Base-by-base conservation (phyloP, 2,329 filamentous ascomycete genomes). In the Aspergillus brunneoviolaceus region DNA sequence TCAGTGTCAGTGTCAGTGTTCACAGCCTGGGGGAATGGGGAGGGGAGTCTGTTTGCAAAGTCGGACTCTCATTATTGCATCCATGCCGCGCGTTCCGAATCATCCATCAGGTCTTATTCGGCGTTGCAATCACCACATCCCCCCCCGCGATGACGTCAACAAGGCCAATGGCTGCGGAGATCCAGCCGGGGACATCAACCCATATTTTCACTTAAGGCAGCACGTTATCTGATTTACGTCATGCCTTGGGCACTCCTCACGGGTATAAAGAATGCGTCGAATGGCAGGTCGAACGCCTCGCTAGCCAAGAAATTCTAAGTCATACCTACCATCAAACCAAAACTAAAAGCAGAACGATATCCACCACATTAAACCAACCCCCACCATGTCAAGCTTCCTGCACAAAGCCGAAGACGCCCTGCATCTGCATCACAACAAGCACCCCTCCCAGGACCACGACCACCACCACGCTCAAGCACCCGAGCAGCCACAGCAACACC, bases 51-150 rank as follows among this genome's bases (percentile, higher is more conserved):
- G 7, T 9, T 27, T 27, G 7, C 27, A 7, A n/a, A n/a, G 27
- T 27, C 27, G 27, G 27, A 27, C 27, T 27, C 27, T 9, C 2
- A 9, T 7, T 29, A 9, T 7, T 29, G 27, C 27, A 7, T 16
- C 69, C 19, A 12, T 39, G 50, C 50, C 50, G 50, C 29, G 50
- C 50, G 50, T 52, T 52, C 50, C 50, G 50, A 39, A 2, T 33
- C 50, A n/a, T 19, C 29, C 33, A 45, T 7, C 16, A 16, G 31
- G 10, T 16, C 31, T 14, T 12, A 42, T 23, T 35, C 14, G 19
- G 10, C 50, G 25, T 31, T 31, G 21, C 23, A 21, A 21, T 21
- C 52, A 27, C 14, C 12, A 6, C 39, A n/a, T n/a, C n/a, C 21
- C 33, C 23, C 25, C 25, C 39, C 52, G 52, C 23, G 52, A 55